A percentile compares a stretch with the other conserved stretches of the same genome.
phyloP scores from a whole-genome alignment of 345 rosid genomes.

The Leavenworthia alabamica region DNA sequence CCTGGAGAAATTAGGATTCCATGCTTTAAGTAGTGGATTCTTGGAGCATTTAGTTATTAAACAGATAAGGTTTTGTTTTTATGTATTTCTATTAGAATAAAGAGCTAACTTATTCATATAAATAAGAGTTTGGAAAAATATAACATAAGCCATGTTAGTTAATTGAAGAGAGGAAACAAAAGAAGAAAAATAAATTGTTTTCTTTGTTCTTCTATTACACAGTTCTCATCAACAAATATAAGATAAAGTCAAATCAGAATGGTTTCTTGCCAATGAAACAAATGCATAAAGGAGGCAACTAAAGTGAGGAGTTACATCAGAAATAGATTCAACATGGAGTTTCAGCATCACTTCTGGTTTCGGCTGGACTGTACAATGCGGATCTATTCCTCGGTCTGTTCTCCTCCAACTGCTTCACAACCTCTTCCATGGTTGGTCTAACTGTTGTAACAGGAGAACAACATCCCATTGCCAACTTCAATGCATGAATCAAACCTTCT shows the following conservation, averaged over 20 bases:
- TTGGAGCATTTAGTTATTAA: too few relatives aligned
- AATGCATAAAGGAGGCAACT: conserved; percentile 16
- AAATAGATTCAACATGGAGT: conserved; percentile 55
- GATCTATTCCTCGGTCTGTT: conserved; percentile 95
- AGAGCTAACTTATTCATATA: too few relatives aligned
- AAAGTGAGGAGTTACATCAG: conserved; percentile 3
- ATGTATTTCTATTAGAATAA: too few relatives aligned
- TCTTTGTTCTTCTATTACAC: too few relatives aligned
- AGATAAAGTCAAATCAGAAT: neutral
- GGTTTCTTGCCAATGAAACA: conserved; percentile 12
- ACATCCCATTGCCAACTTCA: conserved; percentile 98
- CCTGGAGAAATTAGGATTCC: too few relatives aligned
- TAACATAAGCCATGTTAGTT: too few relatives aligned
- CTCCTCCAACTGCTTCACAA: conserved; percentile 91
- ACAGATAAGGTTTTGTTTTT: too few relatives aligned
- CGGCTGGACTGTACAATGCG: conserved; percentile 85
- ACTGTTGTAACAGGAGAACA: conserved; percentile 92
- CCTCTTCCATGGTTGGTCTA: conserved; percentile 93
- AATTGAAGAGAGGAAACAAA: too few relatives aligned
- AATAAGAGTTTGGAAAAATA: too few relatives aligned
- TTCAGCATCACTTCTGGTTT: conserved; percentile 76
- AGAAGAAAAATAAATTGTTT: too few relatives aligned
- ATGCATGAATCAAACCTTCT: conserved; percentile 88
- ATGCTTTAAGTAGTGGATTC: too few relatives aligned
- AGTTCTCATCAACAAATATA: neutral